Conservation (phyloP, 495 filamentous ascomycete genomes). For the Massariosphaeria phaeospora region DNA sequence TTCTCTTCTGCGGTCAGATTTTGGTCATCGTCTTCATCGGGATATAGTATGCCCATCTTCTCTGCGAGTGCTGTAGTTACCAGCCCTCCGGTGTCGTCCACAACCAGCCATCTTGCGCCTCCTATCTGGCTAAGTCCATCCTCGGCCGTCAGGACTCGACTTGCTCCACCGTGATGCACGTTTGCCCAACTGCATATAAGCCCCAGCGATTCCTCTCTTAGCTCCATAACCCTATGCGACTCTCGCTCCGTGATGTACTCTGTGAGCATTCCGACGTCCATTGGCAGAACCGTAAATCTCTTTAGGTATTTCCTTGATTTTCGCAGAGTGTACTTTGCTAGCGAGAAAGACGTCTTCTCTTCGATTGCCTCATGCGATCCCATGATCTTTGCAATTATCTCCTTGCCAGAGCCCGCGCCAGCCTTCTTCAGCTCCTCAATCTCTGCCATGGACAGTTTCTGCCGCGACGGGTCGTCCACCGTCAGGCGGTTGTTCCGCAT, state of each 20-base stretch:
- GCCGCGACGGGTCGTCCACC: conserved; percentile 73
- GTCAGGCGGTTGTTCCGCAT: conserved; percentile 75
- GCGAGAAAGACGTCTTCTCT: conserved; percentile 87
- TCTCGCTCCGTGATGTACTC: conserved; percentile 72
- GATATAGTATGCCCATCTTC: conserved; percentile 78
- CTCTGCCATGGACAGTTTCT: conserved; percentile 75
- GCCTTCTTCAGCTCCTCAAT: conserved; percentile 87
- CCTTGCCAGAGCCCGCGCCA: conserved; percentile 71
- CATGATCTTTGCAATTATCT: conserved; percentile 81
- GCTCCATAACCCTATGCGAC: conserved; percentile 71
- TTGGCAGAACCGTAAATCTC: conserved; percentile 73
- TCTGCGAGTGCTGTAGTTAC: conserved; percentile 86
- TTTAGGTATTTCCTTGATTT: conserved; percentile 91
- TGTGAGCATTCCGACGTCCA: conserved; percentile 70
- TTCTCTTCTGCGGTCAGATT: conserved; percentile 9
- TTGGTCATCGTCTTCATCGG: conserved; percentile 35
- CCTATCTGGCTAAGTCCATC: conserved; percentile 42
- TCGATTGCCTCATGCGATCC: conserved; percentile 78
- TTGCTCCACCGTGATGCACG: conserved; percentile 51
- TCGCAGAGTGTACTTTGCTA: conserved; percentile 90
- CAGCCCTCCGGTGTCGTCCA: conserved; percentile 87
- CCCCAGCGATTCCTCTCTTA: conserved; percentile 79
- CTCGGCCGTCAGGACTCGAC: conserved; percentile 26
- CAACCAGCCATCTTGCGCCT: conserved; percentile 74
- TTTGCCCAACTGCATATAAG: conserved; percentile 64